Evolutionary conservation across 2,329 filamentous ascomycete species (phyloP), one percentile per base, ranked within the genome.

Genomic region (Nothophaeocryptopus gaeumannii): DNA sequence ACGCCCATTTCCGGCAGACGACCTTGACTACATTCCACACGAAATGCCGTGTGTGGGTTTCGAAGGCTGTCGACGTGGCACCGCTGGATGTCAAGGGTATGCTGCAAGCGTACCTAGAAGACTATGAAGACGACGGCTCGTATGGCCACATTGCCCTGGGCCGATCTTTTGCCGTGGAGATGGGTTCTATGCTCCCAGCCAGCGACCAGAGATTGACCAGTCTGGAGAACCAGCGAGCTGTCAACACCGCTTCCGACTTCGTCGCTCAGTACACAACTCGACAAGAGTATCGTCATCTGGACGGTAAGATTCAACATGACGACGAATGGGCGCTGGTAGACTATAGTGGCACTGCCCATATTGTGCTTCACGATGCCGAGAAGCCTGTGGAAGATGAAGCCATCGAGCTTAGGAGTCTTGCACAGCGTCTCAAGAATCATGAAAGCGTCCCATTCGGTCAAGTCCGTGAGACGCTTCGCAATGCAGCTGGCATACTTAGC

Each of bases 241-340:
- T 82, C 46, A 96, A 97, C 67, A 90, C 91, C 9, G 90, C 89
- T 0, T 97, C 93, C 2, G 92, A 97, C 67, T 96, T 99, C 62
- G 83, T 99, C 65, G 90, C 93, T 1, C 92, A 99, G 65, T 99
- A 99, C 67, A 97, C 92, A 3, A 95, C 90, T 20, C 86, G 93
- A 33, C 95, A 99, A 67, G 91, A 96, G 65, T 99, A 99, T 69
- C 84, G 91, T 49, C 92, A 92, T 64, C 83, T 89, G 9, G 89
- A 96, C 66, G 80, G 83, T 2, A 73, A 53, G 36, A 37, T 51
- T 12, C 39, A 52, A 5, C 37, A 15, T 11, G 63, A 65, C 12
- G 58, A 63, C 10, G 58, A 63, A 11, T 67, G 63, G 62, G 57
- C 60, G 13, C 42, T 64, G n/a, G 63, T 64, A 10, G 63, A 64